Conservation (phyloP, 768 basidiomycete genomes). For the Phylloporus sp. region DNA sequence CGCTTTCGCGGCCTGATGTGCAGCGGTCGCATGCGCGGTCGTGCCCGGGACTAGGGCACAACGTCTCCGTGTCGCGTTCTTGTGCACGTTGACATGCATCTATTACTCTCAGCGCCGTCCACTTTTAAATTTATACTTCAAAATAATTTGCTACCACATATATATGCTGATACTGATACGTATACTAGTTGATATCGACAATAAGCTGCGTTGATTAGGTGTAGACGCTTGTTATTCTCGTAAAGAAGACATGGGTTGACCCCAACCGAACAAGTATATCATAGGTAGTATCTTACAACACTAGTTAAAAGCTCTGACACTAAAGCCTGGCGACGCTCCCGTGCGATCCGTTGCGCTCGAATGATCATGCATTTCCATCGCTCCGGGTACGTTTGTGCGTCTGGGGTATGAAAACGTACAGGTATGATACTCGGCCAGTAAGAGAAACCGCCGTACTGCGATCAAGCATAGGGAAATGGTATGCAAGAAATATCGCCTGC, state of each 20-base stretch:
- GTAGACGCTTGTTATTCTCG: not conserved
- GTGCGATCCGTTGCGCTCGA: not conserved
- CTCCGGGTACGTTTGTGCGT: not conserved
- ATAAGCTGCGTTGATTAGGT: not conserved
- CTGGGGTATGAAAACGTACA: not conserved
- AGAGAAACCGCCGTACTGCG: not conserved
- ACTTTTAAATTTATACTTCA: not conserved
- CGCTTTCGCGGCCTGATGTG: slow-evolving; percentile 23
- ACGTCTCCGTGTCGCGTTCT: not conserved
- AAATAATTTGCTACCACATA: not conserved
- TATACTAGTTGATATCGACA: not conserved
- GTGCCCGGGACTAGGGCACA: not conserved
- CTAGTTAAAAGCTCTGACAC: not conserved
- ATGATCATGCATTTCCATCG: not conserved
- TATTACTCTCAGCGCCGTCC: not conserved
- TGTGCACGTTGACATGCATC: not conserved
- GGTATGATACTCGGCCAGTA: not conserved
- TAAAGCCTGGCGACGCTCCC: not conserved
- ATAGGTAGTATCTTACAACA: not conserved
- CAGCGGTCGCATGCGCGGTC: slow-evolving; percentile 8
- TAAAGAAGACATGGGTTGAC: not conserved
- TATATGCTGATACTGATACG: not conserved
- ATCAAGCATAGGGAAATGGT: not conserved
- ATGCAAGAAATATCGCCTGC: not conserved
- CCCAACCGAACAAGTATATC: not conserved